Base-by-base conservation (phyloP, 345 rosid genomes). In the Gossypium stocksii region DNA sequence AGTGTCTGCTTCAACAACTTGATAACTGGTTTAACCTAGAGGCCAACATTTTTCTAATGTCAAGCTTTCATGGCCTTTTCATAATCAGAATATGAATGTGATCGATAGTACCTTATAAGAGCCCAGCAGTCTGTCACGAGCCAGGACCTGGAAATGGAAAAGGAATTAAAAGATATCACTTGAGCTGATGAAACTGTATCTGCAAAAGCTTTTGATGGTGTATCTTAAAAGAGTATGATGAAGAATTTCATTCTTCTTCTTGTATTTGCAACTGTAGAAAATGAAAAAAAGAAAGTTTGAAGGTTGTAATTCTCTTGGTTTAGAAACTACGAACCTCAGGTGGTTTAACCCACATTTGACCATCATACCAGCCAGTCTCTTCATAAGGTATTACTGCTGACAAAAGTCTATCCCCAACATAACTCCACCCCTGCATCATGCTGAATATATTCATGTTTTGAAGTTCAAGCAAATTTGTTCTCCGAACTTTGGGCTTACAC, bases 361-460 rank as follows among this genome's bases (percentile, higher is more conserved):
- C 98, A 71, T 94, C 97, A 82, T 94, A 94, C 97, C 98, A 94
- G 78, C 98, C 98, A 58, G 90, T 94, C 86, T 94, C 98, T 85
- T 94, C 98, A 46, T 94, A 92, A n/a, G 97, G 97, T 48, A 94
- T 82, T 75, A 94, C 97, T 3, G 98, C 98, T 22, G 98, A 88
- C 65, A 94, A 88, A 75, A 94, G 91, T 77, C 98, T 87, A 72
- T 92, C 97, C 38, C 98, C 98, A 53, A 92, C 94, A 58, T 92
- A 94, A 79, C 94, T 94, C 98, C 98, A 94, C 75, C 98, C 98
- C 97, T 94, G 84, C 34, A 72, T 54, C 46, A 78, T 64, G 38
- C 68, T 34, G 58, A 76, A 46, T 12, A 65, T 61, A 16, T 52
- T 34, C 60, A 62, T 9, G 6, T 63, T 63, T 9, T 9, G n/a